Evolutionary conservation across 2,329 filamentous ascomycete genomes (phyloP), one percentile per base, ranked within the genome.

Genomic region (Beauveria sp.): DNA sequence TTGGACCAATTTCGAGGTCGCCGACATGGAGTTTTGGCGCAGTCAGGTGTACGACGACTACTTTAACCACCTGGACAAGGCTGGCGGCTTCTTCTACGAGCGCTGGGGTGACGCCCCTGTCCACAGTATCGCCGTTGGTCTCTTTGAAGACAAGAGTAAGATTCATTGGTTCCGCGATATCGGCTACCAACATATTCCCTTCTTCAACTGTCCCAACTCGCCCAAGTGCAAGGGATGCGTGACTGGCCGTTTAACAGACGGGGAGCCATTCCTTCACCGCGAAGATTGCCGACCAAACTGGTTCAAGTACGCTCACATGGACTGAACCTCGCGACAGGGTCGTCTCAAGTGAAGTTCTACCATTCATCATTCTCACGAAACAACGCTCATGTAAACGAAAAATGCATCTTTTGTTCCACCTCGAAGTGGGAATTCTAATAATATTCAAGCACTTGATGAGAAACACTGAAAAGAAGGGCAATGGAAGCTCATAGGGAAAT

Each of bases 101-200:
- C 86, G 92, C 68, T 96, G 92, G 92, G 92, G 92, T 61, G 92
- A 96, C 75, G 92, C 92, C 5, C 95, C 95, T 0, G 95, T 99
- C 6, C 95, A 99, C 75, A 96, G 91, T 66, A 92, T 99, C 69
- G 95, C 91, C 0, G 76, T 99, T 47, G 95, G 91, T 34, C 75
- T 99, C 28, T 97, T 99, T 72, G 93, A 96, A 70, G 93, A 99
- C 72, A 84, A 86, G 70, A 89, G 82, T 75, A 93, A 91, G 74
- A 90, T 99, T 64, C 93, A 98, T 75, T 98, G 93, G 93, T 99
- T 99, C 87, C 93, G 93, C 59, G 95, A 99, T 73, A 98, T 99
- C 67, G 95, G 95, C 62, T 99, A 99, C 77, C 92, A 97, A 70
- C 95, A 99, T 69, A 93, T 98, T 59, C 95, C 95, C 51, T 99